Percentiles rank a stretch among this genome's conserved stretches.
These are phyloP conservation scores for Amoeboaphelidium occidentale DNA, from an alignment of 371 early-diverging fungal genomes.

Conservation along the genomic window DNA sequence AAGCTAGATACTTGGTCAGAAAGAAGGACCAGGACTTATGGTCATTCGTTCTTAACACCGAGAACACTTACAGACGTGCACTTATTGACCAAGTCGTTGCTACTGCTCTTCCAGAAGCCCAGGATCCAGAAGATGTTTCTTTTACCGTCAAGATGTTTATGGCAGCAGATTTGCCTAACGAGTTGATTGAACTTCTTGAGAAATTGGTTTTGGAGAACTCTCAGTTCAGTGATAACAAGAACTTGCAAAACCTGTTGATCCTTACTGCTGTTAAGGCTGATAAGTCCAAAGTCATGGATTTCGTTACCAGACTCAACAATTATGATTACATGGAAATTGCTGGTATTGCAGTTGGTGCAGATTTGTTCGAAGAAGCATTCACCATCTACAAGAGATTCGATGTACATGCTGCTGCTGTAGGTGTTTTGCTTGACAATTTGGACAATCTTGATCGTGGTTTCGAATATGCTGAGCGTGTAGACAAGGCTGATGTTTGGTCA, in stretches of 20 bases:
- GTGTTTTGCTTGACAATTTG: constrained; percentile 72
- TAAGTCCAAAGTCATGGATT: constrained; percentile 71
- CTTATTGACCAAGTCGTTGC: constrained; percentile 77
- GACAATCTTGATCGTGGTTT: constrained; percentile 76
- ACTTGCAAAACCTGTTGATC: constrained; percentile 85
- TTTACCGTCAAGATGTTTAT: constrained; percentile 91
- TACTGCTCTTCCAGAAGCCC: constrained; percentile 77
- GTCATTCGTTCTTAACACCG: constrained; percentile 47
- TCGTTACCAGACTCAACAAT: constrained; percentile 70
- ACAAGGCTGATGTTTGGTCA: constrained; percentile 77
- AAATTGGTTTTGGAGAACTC: constrained; percentile 75
- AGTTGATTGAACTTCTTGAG: constrained; percentile 84
- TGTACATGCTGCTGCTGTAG: constrained; percentile 56
- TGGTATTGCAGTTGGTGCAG: constrained; percentile 61
- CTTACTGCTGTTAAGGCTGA: constrained; percentile 92
- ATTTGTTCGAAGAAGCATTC: constrained; percentile 84
- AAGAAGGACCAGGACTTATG: constrained; percentile 65
- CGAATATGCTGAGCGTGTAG: constrained; percentile 77
- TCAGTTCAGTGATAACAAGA: constrained; percentile 80
- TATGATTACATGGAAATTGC: constrained; percentile 91
- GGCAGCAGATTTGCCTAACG: constrained; percentile 78
- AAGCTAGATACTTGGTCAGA: constrained; percentile 79
- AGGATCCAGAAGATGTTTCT: constrained; percentile 89
- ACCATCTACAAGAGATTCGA: constrained; percentile 76
- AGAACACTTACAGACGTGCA: constrained; percentile 55